phyloP scores from a whole-genome alignment of 2,329 filamentous ascomycete genomes.

The Blastomyces percursus region DNA sequence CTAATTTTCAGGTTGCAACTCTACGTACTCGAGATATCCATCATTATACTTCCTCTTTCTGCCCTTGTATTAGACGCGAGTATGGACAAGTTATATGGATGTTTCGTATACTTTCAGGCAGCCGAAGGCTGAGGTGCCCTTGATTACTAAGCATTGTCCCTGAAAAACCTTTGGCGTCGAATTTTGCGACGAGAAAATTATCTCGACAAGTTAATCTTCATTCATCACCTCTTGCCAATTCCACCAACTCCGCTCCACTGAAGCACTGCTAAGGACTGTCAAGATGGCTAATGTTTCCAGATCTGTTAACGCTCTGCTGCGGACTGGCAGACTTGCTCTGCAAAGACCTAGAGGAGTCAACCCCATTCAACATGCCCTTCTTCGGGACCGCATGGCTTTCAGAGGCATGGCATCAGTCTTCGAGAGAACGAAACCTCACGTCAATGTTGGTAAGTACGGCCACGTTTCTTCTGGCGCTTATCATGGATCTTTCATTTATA shows the following conservation, averaged over 20 bases:
- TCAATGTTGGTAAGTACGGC: slow-evolving; percentile 71
- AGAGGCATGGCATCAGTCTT: slow-evolving; percentile 55
- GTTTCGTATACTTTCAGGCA: too few species aligned
- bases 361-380: slow-evolving; percentile 55
- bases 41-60: neutral
- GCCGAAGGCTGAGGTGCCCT: neutral
- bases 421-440: slow-evolving; percentile 89
- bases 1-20: neutral
- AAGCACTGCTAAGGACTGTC: slow-evolving; percentile 37
- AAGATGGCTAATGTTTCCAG: slow-evolving; percentile 74
- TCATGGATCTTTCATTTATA: neutral
- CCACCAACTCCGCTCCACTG: slow-evolving; percentile 18
- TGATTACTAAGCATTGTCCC: slow-evolving; percentile 27
- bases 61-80: too few species aligned
- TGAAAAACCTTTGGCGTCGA: slow-evolving; percentile 29
- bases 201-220: neutral
- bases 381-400: slow-evolving; percentile 34
- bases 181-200: slow-evolving; percentile 19
- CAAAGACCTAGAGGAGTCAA: slow-evolving; percentile 57
- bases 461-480: neutral
- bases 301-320: slow-evolving; percentile 65
- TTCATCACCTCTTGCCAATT: slow-evolving; percentile 10
- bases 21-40: neutral
- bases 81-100: too few species aligned
- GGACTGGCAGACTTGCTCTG: slow-evolving; percentile 67